phyloP scores from a whole-genome alignment of 2,329 filamentous ascomycete genomes.

The Alternaria gansuensis region DNA sequence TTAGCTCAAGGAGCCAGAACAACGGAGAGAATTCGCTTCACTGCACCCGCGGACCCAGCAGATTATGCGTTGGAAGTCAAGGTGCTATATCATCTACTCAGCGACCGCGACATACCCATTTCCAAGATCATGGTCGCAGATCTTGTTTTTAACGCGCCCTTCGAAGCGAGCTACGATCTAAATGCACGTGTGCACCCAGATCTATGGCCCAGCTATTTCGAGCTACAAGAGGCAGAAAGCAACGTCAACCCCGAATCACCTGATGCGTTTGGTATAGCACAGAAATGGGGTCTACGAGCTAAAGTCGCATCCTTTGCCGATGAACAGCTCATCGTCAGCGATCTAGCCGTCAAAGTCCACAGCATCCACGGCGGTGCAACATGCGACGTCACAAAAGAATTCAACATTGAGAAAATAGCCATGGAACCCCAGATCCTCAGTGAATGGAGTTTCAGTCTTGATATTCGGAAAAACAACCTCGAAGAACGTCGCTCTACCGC shows the following conservation, averaged over 20 bases:
- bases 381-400: conserved; percentile 57
- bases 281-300: conserved; percentile 82
- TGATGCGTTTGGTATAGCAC: conserved; percentile 70
- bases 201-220: conserved; percentile 89
- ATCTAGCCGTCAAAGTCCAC: conserved; percentile 70
- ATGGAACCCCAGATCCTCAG: conserved; percentile 74
- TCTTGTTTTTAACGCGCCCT: conserved; percentile 79
- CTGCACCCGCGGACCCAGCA: conserved; percentile 56
- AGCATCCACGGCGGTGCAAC: conserved; percentile 69
- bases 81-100: conserved; percentile 78
- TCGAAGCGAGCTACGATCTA: conserved; percentile 91
- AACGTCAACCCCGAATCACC: conserved; percentile 47
- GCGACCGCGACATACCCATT: conserved; percentile 82
- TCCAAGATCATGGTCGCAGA: conserved; percentile 75
- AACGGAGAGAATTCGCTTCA: conserved; percentile 52
- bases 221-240: conserved; percentile 59
- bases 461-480: conserved; percentile 77
- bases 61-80: conserved; percentile 75
- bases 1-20: conserved; percentile 45
- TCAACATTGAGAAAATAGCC: conserved; percentile 37
- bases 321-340: conserved; percentile 68
- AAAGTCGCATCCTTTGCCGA: conserved; percentile 77
- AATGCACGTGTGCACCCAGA: conserved; percentile 78
- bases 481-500: conserved; percentile 82
- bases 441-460: conserved; percentile 75